Evolutionary conservation across 768 basidiomycete genomes (phyloP), one percentile per base, ranked within the genome.

Genomic region (Mrakia frigida): DNA sequence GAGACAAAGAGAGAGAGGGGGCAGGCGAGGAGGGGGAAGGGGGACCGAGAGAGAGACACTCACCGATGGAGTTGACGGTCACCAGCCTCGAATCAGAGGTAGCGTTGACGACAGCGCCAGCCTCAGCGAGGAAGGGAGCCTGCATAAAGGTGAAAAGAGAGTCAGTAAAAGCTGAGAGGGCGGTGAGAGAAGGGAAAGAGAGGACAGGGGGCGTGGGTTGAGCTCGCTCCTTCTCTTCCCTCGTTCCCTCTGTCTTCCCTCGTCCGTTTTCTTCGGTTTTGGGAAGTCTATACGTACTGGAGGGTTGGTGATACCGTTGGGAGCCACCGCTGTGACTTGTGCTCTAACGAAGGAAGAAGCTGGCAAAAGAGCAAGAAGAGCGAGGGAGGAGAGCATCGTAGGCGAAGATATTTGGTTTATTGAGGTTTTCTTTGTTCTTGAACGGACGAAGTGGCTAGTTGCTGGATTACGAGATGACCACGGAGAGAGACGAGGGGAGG

Each of bases 41-140:
- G 60, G 28, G 13, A 41, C 39, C 3, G n/a, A 0, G 65, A 21
- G 1, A 2, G 9, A 7, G 18, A 25, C 18, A 41, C 65, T 4
- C 6, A 68, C 23, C 80, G 78, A 84, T 82, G 33, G 80, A 72
- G 80, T 84, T 84, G 69, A 84, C 53, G 14, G 82, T 80, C 9
- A 82, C 37, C 53, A 84, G 79, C 52, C 83, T 79, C 70, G 83
- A 71, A 74, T 78, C 76, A 16, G 81, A 82, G 61, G 81, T 82
- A 68, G 81, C 81, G 80, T 84, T 83, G 80, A 84, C 79, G 28
- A 80, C 25, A 0, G 81, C 81, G 18, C 81, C 81, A 46, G 81
- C 9, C 28, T 75, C 74, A 46, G 79, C 77, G n/a, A 75, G 74
- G 67, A 65, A 70, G 52, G 65, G 80, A 14, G 73, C 60, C 52